Conservation (phyloP, 177 flowering plant species). For the Vitis hybrid region DNA sequence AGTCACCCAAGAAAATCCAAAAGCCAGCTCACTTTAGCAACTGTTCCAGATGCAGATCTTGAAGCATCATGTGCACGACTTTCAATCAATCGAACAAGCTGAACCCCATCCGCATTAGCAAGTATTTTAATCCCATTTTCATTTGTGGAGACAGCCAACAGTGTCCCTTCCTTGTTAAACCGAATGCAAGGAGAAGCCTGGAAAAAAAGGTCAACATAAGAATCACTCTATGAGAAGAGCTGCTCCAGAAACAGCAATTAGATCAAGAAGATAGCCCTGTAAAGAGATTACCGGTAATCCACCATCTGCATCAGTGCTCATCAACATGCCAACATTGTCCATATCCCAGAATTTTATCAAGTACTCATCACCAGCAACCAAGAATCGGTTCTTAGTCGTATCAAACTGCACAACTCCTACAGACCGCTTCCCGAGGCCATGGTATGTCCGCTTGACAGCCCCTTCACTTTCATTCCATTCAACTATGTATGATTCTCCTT, state of each 20-base stretch:
- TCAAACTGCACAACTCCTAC: conserved; percentile 50
- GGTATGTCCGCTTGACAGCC: conserved; percentile 37
- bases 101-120: conserved; percentile 47
- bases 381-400: conserved; percentile 41
- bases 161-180: conserved; percentile 46
- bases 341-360: conserved; percentile 55
- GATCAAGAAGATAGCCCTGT: background rate
- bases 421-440: conserved; percentile 44
- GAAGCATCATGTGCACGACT: conserved; percentile 38
- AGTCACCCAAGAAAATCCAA: background rate
- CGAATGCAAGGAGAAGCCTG: conserved; percentile 59
- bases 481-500: conserved; percentile 48
- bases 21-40: conserved; percentile 26
- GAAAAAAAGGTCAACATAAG: background rate
- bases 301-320: conserved; percentile 45
- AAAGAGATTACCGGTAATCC: conserved; percentile 39
- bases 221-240: background rate
- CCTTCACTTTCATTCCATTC: conserved; percentile 70
- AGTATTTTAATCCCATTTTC: conserved; percentile 53
- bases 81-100: conserved; percentile 37
- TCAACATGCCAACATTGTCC: conserved; percentile 39
- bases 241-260: conserved; percentile 3
- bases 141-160: conserved; percentile 57
- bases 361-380: conserved; percentile 56
- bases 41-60: conserved; percentile 26